Base-by-base conservation (phyloP, 2,329 filamentous ascomycete species). In the Ophiostoma populinum region DNA sequence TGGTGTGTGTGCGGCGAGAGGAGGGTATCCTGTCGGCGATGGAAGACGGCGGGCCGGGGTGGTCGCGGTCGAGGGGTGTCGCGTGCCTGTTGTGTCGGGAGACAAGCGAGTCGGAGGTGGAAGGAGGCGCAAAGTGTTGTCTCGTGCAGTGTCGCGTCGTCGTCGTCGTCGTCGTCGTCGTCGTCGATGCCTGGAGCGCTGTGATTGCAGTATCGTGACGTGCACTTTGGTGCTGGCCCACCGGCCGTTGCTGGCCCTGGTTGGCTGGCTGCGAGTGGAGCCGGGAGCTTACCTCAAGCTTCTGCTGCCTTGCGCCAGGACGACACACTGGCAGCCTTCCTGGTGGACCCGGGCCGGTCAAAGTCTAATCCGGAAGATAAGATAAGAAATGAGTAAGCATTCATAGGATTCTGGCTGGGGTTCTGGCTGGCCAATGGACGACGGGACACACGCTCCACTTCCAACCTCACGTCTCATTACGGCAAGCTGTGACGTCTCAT, bases 211-310 rank as follows among this genome's bases (percentile, higher is more conserved):
- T n/a, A n/a, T n/a, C 22, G 22, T 24, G 22, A 6, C 12, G 20
- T 21, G 22, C 22, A 11, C 12, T 24, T 8, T 11, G 8, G 22
- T 4, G 5, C 7, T 11, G 24, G 20, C 12, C 20, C 30, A 32
- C 30, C 17, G 6, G 30, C 20, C 11, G 28, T 12, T 30, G 28
- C 28, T 30, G 30, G 30, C 30, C 17, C 9, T 32, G 30, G 20
- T 32, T 32, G 30, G 30, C 20, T 32, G 20, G 12, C 7, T 19
- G 11, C 30, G 12, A 31, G 17, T 30, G 28, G 16, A 18, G 20
- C 20, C 19, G 30, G 20, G 46, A 54, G 51, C 51, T 54, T 54
- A 54, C 51, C 47, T 48, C 51, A 53, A 53, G 50, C 51, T 53
- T 43, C 48, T 50, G 51, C 44, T 54, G 51, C 51, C 51, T 54